These are phyloP conservation scores for Daucus carota DNA, from an alignment of 129 eudicot genomes.

Conservation along the genomic window DH1_v3.0 NC_030381.2:33619001-33619500, in stretches of 20 bases:
- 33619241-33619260: slow-evolving; percentile 55
- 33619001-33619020: not conserved
- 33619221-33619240: slow-evolving; percentile 68
- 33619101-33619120: not conserved
- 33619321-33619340: not conserved
- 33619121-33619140: not conserved
- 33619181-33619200: slow-evolving; percentile 27
- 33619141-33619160: not conserved
- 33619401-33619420: slow-evolving; percentile 74
- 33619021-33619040: not conserved
- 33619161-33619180: not conserved
- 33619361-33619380: not conserved
- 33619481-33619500: not conserved
- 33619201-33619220: slow-evolving; percentile 64
- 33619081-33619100: not conserved
- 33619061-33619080: not conserved
- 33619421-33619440: slow-evolving; percentile 86
- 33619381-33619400: slow-evolving; percentile 72
- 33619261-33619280: slow-evolving; percentile 72
- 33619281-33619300: slow-evolving; percentile 78
- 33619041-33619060: not conserved
- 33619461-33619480: slow-evolving; percentile 58
- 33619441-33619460: slow-evolving; percentile 80
- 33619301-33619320: slow-evolving; percentile 38
- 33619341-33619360: not conserved